Evolutionary conservation across 2,329 filamentous ascomycete genomes (phyloP).

Genomic region (Diatrype stigma): DNA sequence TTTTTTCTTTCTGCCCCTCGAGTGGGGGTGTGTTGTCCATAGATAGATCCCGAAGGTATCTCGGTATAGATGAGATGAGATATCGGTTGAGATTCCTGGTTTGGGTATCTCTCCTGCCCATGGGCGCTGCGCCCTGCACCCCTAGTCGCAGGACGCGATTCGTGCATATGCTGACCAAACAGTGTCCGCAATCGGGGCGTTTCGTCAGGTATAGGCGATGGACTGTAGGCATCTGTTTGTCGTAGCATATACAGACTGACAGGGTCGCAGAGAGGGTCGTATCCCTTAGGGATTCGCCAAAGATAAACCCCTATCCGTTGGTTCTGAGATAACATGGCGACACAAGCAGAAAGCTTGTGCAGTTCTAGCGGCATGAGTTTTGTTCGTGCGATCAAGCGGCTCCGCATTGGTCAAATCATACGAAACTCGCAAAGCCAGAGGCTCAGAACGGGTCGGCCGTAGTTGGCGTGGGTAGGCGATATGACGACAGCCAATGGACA

Average conservation of each 20-base stretch:
- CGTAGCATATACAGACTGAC: too few species aligned
- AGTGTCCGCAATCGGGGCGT: neutral
- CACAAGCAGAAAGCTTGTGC: neutral
- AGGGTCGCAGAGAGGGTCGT: too few species aligned
- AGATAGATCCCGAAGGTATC: too few species aligned
- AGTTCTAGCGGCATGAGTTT: neutral
- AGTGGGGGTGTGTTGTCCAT: too few species aligned
- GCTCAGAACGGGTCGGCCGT: neutral
- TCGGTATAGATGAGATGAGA: neutral
- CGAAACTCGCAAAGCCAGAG: conserved; percentile 12
- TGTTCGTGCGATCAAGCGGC: conserved; percentile 11
- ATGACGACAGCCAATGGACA: conserved; percentile 25
- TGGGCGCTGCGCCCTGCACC: neutral
- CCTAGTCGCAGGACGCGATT: neutral
- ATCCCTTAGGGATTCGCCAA: too few species aligned
- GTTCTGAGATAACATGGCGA: too few species aligned
- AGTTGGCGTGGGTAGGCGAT: conserved; percentile 23
- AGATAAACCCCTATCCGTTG: too few species aligned
- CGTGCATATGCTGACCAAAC: neutral
- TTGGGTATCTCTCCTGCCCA: neutral
- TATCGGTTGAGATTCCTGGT: neutral
- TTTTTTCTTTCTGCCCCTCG: neutral
- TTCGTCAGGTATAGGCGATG: neutral
- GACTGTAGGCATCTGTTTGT: neutral
- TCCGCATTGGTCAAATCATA: conserved; percentile 14